Base-by-base conservation (phyloP, 2,329 filamentous ascomycete species). In the Beauveria pseudobassiana region DNA sequence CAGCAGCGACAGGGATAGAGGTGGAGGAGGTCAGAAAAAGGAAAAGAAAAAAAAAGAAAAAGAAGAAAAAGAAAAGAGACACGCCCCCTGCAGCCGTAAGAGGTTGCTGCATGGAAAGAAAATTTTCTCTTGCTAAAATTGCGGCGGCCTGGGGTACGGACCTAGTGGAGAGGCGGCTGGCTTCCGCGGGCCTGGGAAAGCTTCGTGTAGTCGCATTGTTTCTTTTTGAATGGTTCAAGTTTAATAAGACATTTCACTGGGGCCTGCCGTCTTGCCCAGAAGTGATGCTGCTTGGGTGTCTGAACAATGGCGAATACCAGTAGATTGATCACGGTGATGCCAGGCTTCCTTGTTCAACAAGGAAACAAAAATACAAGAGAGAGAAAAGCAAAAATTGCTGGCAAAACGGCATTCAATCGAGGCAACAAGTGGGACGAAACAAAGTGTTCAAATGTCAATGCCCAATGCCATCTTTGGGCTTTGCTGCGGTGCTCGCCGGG, bases 51-150 rank as follows among this genome's bases (percentile, higher is more conserved):
- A 34, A 16, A 22, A 38, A 26, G 26, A 20, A 34, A 12, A 14
- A 5, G n/a, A 2, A 43, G 5, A 26, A 16, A 26, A 14, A n/a
- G 3, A 42, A 12, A n/a, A 22, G 8, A 49, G 9, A 30, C 34
- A 43, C 58, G 42, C 50, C 50, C 26, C 28, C n/a, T 18, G 10
- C 8, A 22, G 18, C 28, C 10, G 2, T 30, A n/a, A 49, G 43
- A 57, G 43, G 54, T 38, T 48, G 54, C 43, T 28, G 16, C 28
- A 22, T 18, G 48, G 24, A 51, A 48, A 38, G 28, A 62, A 63
- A 60, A 62, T 5, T 59, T 63, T 63, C 55, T 61, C 50, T 22
- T 40, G 18, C 67, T 70, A 64, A 72, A 70, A 72, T 73, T 70
- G 58, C 58, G 42, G 49, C 58, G 20, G 42, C 58, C 58, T 46